phyloP scores from a whole-genome alignment of 2,329 filamentous ascomycete genomes.

The Dactylellina haptotyla region DNA sequence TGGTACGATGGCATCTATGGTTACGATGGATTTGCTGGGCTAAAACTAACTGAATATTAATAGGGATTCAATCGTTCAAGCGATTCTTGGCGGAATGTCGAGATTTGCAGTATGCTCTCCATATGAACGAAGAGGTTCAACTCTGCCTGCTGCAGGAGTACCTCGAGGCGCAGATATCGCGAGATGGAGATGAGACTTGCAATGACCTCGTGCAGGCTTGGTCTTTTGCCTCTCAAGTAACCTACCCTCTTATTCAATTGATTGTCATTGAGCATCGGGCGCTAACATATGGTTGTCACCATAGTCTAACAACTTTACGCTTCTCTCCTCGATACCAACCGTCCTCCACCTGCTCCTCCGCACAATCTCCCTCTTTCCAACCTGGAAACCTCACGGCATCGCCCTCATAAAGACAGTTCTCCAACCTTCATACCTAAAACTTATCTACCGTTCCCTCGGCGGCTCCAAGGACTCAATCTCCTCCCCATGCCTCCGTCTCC shows the following conservation, averaged over 20 bases:
- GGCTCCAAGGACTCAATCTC: constrained; percentile 88
- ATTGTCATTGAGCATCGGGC: not conserved
- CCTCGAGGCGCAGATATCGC: constrained; percentile 69
- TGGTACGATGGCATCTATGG: not conserved
- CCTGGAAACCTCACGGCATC: constrained; percentile 78
- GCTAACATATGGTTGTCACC: constrained; percentile 9
- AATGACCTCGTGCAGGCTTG: constrained; percentile 86
- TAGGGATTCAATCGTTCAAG: constrained; percentile 56
- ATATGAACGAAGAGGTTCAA: constrained; percentile 50
- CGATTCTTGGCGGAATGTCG: constrained; percentile 54
- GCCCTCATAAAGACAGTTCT: constrained; percentile 83
- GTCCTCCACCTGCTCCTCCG: constrained; percentile 83
- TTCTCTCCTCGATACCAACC: constrained; percentile 82
- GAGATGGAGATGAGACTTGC: constrained; percentile 72
- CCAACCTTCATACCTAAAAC: constrained; percentile 80
- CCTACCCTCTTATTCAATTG: not conserved
- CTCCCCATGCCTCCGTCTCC: constrained; percentile 83
- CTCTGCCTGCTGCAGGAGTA: constrained; percentile 74
- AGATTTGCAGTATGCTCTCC: constrained; percentile 47
- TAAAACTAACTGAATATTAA: not conserved
- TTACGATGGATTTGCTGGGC: not conserved
- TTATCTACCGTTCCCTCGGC: constrained; percentile 80
- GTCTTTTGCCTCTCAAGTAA: constrained; percentile 79
- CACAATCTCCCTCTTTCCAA: constrained; percentile 76
- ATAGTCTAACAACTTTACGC: constrained; percentile 74